A percentile compares a stretch with the other conserved stretches of the same genome.
These are phyloP conservation scores for Solanum clarkiae DNA, from an alignment of 257 asterid species.

Conservation along the genomic window DNA sequence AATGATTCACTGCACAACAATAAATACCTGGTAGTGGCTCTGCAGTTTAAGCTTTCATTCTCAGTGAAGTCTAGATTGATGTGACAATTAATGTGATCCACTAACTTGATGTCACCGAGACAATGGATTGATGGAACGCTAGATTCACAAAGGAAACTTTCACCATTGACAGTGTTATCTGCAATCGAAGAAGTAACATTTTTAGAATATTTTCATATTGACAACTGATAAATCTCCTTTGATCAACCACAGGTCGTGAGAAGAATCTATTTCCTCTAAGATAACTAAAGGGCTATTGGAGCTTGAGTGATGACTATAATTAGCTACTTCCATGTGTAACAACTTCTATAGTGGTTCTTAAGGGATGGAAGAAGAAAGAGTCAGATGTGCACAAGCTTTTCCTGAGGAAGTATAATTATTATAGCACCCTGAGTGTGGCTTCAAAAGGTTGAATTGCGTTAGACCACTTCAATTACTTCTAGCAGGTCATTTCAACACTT, in stretches of 20 bases:
- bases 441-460: neutral
- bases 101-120: neutral
- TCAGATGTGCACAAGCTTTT: neutral
- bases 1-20: constrained; percentile 24
- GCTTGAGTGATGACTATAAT: neutral
- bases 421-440: neutral
- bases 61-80: neutral
- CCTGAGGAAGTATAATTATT: neutral
- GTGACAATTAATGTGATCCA: neutral
- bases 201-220: neutral
- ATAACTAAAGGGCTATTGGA: neutral
- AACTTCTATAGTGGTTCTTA: neutral
- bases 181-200: constrained; percentile 1
- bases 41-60: neutral
- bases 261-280: neutral
- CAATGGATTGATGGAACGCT: neutral
- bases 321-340: neutral
- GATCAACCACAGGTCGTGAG: neutral
- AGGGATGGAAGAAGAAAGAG: neutral
- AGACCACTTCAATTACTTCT: neutral
- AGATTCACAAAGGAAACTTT: neutral
- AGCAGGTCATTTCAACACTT: neutral
- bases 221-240: neutral
- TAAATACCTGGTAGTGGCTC: neutral
- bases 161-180: neutral